These are phyloP conservation scores for Amanita polypyramis DNA, from an alignment of 768 basidiomycete species.

Conservation along the genomic window DNA sequence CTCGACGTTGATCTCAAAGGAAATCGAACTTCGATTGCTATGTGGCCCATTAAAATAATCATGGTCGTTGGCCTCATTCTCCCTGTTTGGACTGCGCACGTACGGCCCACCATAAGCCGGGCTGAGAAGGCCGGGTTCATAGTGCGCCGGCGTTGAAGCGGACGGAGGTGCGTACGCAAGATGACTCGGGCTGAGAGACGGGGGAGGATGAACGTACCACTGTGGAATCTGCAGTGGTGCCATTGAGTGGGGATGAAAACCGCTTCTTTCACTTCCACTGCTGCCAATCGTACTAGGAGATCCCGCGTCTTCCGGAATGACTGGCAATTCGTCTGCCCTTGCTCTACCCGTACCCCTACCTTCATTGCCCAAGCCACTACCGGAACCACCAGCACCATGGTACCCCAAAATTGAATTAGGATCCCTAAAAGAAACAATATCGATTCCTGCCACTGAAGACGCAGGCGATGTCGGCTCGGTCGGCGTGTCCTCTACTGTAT, in stretches of 20 bases:
- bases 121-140: not conserved
- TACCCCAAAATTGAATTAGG: not conserved
- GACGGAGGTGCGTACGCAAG: not conserved
- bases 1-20: not conserved
- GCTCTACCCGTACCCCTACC: not conserved
- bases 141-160: not conserved
- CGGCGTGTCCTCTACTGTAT: not conserved
- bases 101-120: not conserved
- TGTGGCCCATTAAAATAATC: not conserved
- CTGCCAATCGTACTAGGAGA: no score
- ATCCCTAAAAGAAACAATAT: slow-evolving; percentile 1
- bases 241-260: no score
- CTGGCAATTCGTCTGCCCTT: not conserved
- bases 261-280: no score
- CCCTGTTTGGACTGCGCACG: no score
- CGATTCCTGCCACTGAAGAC: not conserved
- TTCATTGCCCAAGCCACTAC: not conserved
- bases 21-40: not conserved
- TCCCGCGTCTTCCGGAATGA: not conserved
- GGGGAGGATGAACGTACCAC: not conserved
- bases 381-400: not conserved
- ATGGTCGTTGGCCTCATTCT: no score
- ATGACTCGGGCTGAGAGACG: not conserved
- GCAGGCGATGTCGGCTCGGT: not conserved
- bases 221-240: not conserved